These are phyloP conservation scores for Aspergillus sp. DNA, from an alignment of 2,329 filamentous ascomycete species.

Conservation along the genomic window DNA sequence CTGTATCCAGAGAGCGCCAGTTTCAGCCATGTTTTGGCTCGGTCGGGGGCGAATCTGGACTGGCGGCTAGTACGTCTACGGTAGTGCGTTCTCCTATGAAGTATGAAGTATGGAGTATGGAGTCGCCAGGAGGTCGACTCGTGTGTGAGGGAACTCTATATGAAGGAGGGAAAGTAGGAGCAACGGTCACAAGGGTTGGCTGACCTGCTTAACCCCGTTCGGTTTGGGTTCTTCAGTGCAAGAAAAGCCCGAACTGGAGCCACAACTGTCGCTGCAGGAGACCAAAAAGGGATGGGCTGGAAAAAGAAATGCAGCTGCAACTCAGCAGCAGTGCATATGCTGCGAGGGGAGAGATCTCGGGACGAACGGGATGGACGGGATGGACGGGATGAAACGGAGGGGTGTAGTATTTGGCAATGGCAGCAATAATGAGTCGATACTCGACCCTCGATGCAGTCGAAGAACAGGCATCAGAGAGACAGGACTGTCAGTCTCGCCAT, in stretches of 20 bases:
- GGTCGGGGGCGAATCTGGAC: neutral
- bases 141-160: neutral
- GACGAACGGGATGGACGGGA: neutral
- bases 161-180: neutral
- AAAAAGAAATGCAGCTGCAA: neutral
- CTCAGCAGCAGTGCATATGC: neutral
- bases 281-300: slow-evolving; percentile 7
- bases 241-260: slow-evolving; percentile 2
- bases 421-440: too few species aligned
- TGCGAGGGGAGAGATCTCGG: neutral
- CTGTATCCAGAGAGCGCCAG: slow-evolving; percentile 4
- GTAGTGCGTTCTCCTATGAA: neutral
- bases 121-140: neutral
- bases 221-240: neutral
- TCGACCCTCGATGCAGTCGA: too few species aligned
- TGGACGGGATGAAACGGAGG: slow-evolving; percentile 1
- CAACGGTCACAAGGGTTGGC: neutral
- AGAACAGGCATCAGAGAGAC: too few species aligned
- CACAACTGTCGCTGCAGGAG: slow-evolving; percentile 1
- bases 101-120: too few species aligned
- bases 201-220: neutral
- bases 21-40: slow-evolving; percentile 20
- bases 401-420: neutral
- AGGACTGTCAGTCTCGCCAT: too few species aligned
- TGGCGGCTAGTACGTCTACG: neutral